Conservation (phyloP, 1,139 yeast species). For the Taphrina flavorubra region DNA sequence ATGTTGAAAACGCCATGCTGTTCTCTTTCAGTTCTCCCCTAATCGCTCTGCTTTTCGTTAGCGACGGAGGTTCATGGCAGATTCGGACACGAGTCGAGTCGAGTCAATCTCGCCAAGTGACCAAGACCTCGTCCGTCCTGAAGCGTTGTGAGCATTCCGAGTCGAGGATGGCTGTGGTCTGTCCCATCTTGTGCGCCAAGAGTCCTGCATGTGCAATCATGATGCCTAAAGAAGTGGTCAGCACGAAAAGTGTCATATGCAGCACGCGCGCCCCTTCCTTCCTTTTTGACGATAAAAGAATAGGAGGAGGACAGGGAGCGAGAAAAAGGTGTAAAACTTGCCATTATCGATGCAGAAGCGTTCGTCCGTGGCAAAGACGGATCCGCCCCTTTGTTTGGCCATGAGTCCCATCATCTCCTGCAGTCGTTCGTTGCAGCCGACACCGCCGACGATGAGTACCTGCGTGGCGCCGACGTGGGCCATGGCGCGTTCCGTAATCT, state of each 20-base stretch:
- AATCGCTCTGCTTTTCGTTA: no score
- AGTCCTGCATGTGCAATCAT: constrained; percentile 99
- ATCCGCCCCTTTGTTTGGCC: constrained; percentile 89
- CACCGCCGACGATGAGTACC: constrained; percentile 96
- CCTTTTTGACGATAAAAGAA: no score
- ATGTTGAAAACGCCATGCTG: background rate
- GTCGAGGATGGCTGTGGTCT: constrained; percentile 61
- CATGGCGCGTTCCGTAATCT: constrained; percentile 97
- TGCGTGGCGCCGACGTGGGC: constrained; percentile 92
- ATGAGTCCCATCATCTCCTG: constrained; percentile 96
- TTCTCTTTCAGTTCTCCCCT: no score
- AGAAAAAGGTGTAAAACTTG: background rate
- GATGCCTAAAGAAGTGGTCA: constrained; percentile 57
- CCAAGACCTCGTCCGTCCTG: constrained; percentile 47
- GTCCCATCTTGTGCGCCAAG: constrained; percentile 83
- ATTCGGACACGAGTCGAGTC: background rate
- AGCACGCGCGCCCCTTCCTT: no score
- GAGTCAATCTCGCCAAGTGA: constrained; percentile 45
- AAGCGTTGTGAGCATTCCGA: constrained; percentile 93
- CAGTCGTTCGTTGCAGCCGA: constrained; percentile 87
- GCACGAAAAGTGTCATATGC: no score
- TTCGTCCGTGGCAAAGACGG: constrained; percentile 91
- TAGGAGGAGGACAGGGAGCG: no score
- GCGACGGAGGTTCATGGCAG: no score
- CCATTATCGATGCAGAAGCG: constrained; percentile 52